Conservation (phyloP, 2,329 filamentous ascomycete genomes). For the Aspergillus spinulosporus region DNA sequence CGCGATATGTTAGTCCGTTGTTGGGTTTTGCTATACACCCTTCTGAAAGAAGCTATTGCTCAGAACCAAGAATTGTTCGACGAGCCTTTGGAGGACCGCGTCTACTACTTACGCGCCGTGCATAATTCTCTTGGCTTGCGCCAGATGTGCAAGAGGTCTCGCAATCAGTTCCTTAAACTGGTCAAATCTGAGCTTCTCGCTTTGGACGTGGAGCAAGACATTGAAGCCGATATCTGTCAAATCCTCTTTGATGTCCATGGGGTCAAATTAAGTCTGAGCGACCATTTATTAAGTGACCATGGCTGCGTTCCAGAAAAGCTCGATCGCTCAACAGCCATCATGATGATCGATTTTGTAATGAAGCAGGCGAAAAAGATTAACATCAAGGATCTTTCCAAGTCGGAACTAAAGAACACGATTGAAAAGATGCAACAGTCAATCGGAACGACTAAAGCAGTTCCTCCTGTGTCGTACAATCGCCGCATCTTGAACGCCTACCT, state of each 20-base stretch:
- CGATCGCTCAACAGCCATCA: conserved; percentile 76
- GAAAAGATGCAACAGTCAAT: conserved; percentile 91
- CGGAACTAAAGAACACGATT: conserved; percentile 83
- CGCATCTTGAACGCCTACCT: conserved; percentile 79
- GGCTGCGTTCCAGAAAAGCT: conserved; percentile 74
- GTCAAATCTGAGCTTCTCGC: conserved; percentile 82
- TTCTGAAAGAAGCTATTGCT: conserved; percentile 72
- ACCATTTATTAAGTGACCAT: conserved; percentile 71
- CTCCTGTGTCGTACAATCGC: conserved; percentile 82
- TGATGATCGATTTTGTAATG: conserved; percentile 81
- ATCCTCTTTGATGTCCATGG: conserved; percentile 82
- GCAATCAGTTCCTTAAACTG: conserved; percentile 85
- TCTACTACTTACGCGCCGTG: conserved; percentile 75
- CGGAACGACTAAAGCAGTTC: conserved; percentile 71
- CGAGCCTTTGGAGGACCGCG: conserved; percentile 68
- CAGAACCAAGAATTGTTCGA: conserved; percentile 67
- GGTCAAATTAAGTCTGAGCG: conserved; percentile 70
- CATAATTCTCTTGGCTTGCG: conserved; percentile 83
- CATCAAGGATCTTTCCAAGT: conserved; percentile 88
- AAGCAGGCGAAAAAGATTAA: conserved; percentile 77
- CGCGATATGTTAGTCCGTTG: conserved; percentile 83
- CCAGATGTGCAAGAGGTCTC: conserved; percentile 79
- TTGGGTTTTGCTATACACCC: conserved; percentile 83
- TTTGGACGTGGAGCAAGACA: conserved; percentile 73
- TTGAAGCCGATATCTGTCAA: conserved; percentile 83